Percentiles rank a stretch among this genome's conserved stretches.
Conservation (phyloP, 352 stramenopile genomes). For the Thalassiosira livingstoniorum region DNA sequence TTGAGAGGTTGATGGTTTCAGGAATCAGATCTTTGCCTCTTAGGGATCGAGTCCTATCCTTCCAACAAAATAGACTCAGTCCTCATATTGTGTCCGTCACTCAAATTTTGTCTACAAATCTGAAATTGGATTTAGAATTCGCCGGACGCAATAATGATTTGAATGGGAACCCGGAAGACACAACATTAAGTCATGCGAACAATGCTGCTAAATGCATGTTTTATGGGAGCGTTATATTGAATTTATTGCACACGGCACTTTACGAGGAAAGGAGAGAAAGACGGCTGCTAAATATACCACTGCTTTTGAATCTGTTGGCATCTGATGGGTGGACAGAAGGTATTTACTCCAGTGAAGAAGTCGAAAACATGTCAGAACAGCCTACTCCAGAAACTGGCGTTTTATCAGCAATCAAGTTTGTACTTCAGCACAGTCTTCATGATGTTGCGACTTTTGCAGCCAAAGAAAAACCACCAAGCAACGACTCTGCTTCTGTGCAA, state of each 20-base stretch:
- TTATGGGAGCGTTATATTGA: slow-evolving; percentile 75
- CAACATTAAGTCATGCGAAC: slow-evolving; percentile 14
- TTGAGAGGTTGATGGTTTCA: slow-evolving; percentile 70
- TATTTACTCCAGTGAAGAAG: slow-evolving; percentile 33
- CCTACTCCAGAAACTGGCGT: slow-evolving; percentile 23
- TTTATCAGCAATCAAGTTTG: slow-evolving; percentile 71
- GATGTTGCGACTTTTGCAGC: slow-evolving; percentile 64
- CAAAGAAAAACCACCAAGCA: slow-evolving; percentile 25
- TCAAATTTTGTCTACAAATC: slow-evolving; percentile 64
- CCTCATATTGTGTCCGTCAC: slow-evolving; percentile 61
- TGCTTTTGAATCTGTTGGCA: slow-evolving; percentile 61
- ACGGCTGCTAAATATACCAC: slow-evolving; percentile 73
- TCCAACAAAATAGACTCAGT: slow-evolving; percentile 48
- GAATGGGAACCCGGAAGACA: slow-evolving; percentile 15
- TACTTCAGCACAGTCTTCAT: slow-evolving; percentile 71
- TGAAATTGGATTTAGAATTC: slow-evolving; percentile 67
- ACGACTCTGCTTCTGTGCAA: slow-evolving; percentile 35
- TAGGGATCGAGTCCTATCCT: slow-evolving; percentile 36
- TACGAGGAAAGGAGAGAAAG: slow-evolving; percentile 84
- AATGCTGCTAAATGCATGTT: slow-evolving; percentile 77
- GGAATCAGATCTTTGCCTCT: slow-evolving; percentile 56
- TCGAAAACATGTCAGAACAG: slow-evolving; percentile 23
- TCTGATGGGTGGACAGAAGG: slow-evolving; percentile 56
- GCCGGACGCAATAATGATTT: background rate
- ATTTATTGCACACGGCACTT: slow-evolving; percentile 68